Percentiles rank a stretch among this genome's conserved stretches.
Evolutionary conservation across 2,329 filamentous ascomycete genomes (phyloP).

Genomic region (Colletotrichum lindemuthianum): DNA sequence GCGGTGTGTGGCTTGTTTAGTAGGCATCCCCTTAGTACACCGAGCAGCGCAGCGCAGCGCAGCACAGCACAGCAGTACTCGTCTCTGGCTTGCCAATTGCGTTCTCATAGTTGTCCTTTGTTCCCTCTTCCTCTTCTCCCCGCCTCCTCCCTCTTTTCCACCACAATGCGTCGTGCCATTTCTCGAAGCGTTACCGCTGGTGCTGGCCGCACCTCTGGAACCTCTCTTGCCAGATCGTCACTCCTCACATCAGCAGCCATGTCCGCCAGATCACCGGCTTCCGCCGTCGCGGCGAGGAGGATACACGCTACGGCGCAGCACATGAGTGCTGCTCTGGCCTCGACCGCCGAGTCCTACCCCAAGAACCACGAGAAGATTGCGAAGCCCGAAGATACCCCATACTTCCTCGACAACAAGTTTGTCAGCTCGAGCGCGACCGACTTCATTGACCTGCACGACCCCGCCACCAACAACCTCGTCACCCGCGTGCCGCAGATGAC

Average conservation of each 20-base stretch:
- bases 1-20: conserved; percentile 33
- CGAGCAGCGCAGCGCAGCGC: conserved; percentile 3
- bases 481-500: conserved; percentile 87
- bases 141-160: conserved; percentile 12
- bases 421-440: conserved; percentile 72
- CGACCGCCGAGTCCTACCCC: conserved; percentile 71
- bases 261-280: conserved; percentile 38
- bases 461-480: conserved; percentile 86
- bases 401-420: conserved; percentile 86
- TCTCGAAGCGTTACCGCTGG: conserved; percentile 50
- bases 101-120: conserved; percentile 15
- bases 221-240: conserved; percentile 40
- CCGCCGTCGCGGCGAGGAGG: conserved; percentile 58
- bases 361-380: conserved; percentile 77
- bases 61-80: conserved; percentile 8
- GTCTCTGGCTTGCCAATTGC: conserved; percentile 24
- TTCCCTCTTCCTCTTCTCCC: neutral
- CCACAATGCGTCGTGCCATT: conserved; percentile 59
- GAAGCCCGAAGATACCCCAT: conserved; percentile 76
- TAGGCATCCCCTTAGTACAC: neutral
- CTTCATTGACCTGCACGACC: conserved; percentile 85
- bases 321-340: conserved; percentile 63
- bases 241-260: conserved; percentile 39
- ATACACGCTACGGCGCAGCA: conserved; percentile 68
- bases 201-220: conserved; percentile 46